Base-by-base conservation (phyloP, 768 basidiomycete genomes). In the Gelatoporia subvermispora region DNA sequence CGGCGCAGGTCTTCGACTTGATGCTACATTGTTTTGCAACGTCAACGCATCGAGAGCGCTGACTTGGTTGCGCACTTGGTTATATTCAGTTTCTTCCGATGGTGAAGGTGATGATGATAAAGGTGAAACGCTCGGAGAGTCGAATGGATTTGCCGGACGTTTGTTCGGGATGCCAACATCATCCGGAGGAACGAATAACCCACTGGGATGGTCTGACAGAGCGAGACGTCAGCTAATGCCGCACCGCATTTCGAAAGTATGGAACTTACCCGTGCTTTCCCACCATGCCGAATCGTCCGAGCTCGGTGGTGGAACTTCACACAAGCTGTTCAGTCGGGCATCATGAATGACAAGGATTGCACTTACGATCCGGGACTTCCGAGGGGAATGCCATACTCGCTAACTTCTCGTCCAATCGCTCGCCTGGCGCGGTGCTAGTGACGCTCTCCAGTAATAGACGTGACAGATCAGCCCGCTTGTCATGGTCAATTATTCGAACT, bases 41-140 rank as follows among this genome's bases (percentile, higher is more conserved):
- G 79, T 71, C 35, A 84, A 69, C 5, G 87, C 88, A 58, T 87
- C 28, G 28, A 31, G 13, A 13, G 28, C 28, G 13, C 28, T 13
- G 28, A 31, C 28, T 31, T 31, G 28, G 28, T 31, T 31, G 13
- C 28, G 28, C 7, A 31, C 28, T 31, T 31, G 28, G 13, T 31
- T 77, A 67, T 89, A 93, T 17, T 93, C 69, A 58, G 91, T 88
- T 61, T 93, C 90, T 54, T 93, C 90, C 2, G 87, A 88, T 8
- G 87, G 85, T 8, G 90, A 86, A 7, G 86, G 85, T 3, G 84
- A 88, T 2, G 84, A 82, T 13, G 87, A 85, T 28, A 82, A 55
- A 5, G 84, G 75, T 0, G 86, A 87, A 37, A 80, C 78, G 41
- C 64, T 65, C 2, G 80, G 75, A 20, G 84, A 85, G 56, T 88